Evolutionary conservation across 306 rosid genomes (phyloP).

Genomic region (Oxytropis ochrocephala): DNA sequence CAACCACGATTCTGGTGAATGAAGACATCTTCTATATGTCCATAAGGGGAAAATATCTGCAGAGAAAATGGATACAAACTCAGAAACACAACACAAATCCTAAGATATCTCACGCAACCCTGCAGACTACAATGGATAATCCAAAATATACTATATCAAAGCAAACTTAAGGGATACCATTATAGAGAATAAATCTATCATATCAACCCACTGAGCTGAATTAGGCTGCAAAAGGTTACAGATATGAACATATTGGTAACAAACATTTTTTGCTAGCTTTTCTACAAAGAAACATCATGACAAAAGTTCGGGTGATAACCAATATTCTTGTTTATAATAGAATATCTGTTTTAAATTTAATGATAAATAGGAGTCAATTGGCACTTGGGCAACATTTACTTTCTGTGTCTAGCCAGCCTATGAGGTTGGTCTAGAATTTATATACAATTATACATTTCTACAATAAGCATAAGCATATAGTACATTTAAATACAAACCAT

Average conservation of each 20-base stretch:
- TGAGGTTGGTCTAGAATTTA: not conserved
- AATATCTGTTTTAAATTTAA: not conserved
- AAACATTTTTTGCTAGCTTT: not conserved
- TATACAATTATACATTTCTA: constrained; percentile 8
- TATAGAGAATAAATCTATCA: constrained; percentile 10
- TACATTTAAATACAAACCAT: constrained; percentile 8
- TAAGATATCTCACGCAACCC: constrained; percentile 12
- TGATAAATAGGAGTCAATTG: not conserved
- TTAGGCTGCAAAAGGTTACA: constrained; percentile 13
- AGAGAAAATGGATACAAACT: constrained; percentile 22
- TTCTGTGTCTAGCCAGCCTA: constrained; percentile 5
- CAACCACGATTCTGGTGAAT: constrained; percentile 55
- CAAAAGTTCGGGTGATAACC: constrained; percentile 2
- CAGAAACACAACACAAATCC: constrained; percentile 14
- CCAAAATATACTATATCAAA: constrained; percentile 8
- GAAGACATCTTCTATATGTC: constrained; percentile 64
- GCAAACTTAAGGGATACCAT: constrained; percentile 5
- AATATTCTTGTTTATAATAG: not conserved
- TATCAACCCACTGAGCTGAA: constrained; percentile 5
- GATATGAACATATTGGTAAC: not conserved
- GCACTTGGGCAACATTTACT: not conserved
- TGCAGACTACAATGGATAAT: constrained; percentile 14
- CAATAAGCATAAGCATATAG: not conserved
- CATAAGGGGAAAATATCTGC: constrained; percentile 85
- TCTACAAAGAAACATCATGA: constrained; percentile 12